phyloP scores from a whole-genome alignment of 2,329 filamentous ascomycete species.

The Trichoderma guizhouense region DNA sequence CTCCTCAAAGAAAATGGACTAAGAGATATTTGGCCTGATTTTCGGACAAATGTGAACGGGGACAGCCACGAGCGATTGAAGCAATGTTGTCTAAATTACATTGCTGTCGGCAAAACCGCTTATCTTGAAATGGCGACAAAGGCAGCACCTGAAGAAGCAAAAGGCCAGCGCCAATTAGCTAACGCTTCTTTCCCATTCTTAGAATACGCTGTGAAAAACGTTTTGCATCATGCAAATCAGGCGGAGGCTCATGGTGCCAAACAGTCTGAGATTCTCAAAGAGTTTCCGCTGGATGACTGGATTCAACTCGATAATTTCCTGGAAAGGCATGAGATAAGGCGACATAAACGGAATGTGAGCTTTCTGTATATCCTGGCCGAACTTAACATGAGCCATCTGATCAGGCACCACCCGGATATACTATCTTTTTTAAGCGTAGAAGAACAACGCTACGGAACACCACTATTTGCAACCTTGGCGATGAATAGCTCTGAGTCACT shows the following conservation, averaged over 20 bases:
- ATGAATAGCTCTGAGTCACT: background rate
- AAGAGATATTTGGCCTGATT: background rate
- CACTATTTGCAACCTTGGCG: background rate
- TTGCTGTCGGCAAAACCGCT: background rate
- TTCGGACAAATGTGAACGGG: background rate
- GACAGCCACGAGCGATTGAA: background rate
- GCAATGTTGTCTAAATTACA: background rate
- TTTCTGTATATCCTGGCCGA: background rate
- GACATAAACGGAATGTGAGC: background rate
- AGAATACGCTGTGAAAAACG: background rate
- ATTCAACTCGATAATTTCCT: background rate
- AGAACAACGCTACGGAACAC: background rate
- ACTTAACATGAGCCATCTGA: background rate
- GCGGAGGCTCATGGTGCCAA: background rate
- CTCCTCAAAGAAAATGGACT: conserved; percentile 37
- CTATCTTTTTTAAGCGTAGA: background rate
- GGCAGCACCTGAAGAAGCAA: background rate
- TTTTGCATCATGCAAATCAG: background rate
- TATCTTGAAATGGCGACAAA: background rate
- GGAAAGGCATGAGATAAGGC: background rate
- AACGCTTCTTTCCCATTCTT: background rate
- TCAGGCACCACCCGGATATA: background rate
- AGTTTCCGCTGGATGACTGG: background rate
- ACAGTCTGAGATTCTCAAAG: background rate
- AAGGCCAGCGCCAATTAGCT: background rate